Evolutionary conservation across 208 protist species (phyloP), one percentile per base, ranked within the genome.

Genomic region (Trypanosoma theileri): DNA sequence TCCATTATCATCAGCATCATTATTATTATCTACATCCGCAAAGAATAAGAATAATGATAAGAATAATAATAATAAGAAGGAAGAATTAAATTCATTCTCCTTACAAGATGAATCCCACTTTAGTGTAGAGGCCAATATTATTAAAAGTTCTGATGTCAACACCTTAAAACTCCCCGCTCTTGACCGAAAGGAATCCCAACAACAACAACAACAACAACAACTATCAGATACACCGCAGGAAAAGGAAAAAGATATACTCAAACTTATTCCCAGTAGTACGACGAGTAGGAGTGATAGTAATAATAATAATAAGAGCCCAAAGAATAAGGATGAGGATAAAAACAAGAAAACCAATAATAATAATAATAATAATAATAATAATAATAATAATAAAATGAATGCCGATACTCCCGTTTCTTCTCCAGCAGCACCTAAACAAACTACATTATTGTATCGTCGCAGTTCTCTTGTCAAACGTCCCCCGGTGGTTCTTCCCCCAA

Each of bases 401-500:
- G 28, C 28, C 4, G 28, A 35, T 35, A 35, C 28, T 1, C 28
- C 1, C 4, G 28, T 35, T n/a, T n/a, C n/a, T n/a, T n/a, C n/a
- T n/a, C n/a, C n/a, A n/a, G n/a, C n/a, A n/a, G n/a, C 28, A 35
- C 28, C 28, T 6, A 35, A 35, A 35, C 28, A 1, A 35, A 35
- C 28, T 35, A 35, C 6, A 35, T 35, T 46, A 8, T 0, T 59
- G 4, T 17, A 59, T 28, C 62, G 51, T 19, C 41, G 22, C 0
- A 26, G 17, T 46, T 42, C 42, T 3, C 1, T 21, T 12, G 17
- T 51, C 7, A 26, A 14, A 9, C 61, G 60, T 17, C 69, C 69
- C 0, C 53, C 60, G 16, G 41, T 73, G 45, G 69, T 73, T 12
- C 53, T 56, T 21, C 70, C 70, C 13, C 70, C 70, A 42, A 75